Base-by-base conservation (phyloP, 495 filamentous ascomycete species). In the Penicillium psychrofluorescens region DNA sequence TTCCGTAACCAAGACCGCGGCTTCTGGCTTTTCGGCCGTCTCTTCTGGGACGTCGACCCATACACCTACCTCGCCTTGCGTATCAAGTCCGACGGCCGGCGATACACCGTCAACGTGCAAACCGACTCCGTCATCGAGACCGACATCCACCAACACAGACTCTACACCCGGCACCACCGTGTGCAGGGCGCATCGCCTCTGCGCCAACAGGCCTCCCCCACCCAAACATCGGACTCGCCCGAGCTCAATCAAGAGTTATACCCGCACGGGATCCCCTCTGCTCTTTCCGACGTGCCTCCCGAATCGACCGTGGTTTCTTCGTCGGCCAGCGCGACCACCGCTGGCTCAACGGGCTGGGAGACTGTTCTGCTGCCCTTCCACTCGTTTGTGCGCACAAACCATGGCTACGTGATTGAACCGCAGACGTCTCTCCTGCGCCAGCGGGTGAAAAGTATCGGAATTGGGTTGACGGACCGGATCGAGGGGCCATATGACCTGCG, bases 101-200 rank as follows among this genome's bases (percentile, higher is more conserved):
- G 85, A 50, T 98, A 97, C 66, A 88, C 92, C 40, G 82, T 98
- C 39, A 98, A 98, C 62, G 70, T 98, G 32, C 94, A 96, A 71
- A 95, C 89, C 8, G 92, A 98, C 48, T 85, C 85, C 1, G 79
- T 97, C 41, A 84, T 95, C 37, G 82, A 88, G 30, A 91, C 90
- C 4, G 92, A 98, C 65, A 73, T 98, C 45, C 94, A 96, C 64
- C 92, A 98, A 65, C 94, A 98, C 63, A 74, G 94, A 47, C 59
- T 98, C 11, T 95, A 94, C 63, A 78, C 85, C 12, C 83, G 80
- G 59, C 80, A 80, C 40, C 70, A 74, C 49, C 66, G 63, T 15
- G 49, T 68, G 10, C 51, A 49, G 36, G 30, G 50, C 30, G 43
- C 45, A 11, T 50, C 55, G 6, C 44, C 53, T 11, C 37, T 27